These are phyloP conservation scores for Peziza echinospora DNA, from an alignment of 495 filamentous ascomycete genomes.

Conservation along the genomic window DNA sequence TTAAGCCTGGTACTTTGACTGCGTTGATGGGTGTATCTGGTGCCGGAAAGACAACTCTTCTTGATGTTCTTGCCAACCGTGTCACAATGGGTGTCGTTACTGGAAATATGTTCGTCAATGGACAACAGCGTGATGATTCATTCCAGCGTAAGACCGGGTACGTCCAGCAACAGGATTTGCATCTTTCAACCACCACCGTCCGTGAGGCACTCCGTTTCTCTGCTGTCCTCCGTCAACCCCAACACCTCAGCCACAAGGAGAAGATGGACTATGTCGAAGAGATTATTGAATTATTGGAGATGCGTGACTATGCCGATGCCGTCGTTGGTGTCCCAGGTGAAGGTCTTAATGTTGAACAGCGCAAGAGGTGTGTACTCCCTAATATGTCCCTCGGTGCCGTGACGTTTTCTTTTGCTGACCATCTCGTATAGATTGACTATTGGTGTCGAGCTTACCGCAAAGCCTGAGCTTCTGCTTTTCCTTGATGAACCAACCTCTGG, in stretches of 20 bases:
- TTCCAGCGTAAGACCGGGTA: slow-evolving; percentile 92
- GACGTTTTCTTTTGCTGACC: background rate
- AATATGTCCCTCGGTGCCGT: too few species aligned
- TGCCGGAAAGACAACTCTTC: slow-evolving; percentile 38
- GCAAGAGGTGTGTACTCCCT: slow-evolving; percentile 39
- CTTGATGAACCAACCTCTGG: slow-evolving; percentile 79
- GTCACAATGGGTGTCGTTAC: slow-evolving; percentile 37
- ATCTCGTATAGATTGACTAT: slow-evolving; percentile 37
- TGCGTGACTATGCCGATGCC: slow-evolving; percentile 73
- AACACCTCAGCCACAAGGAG: slow-evolving; percentile 40
- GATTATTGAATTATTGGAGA: slow-evolving; percentile 71
- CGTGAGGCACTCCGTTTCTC: slow-evolving; percentile 68
- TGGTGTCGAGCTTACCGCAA: slow-evolving; percentile 77
- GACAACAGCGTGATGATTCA: slow-evolving; percentile 40
- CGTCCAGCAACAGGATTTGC: slow-evolving; percentile 89
- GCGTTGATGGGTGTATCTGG: slow-evolving; percentile 51
- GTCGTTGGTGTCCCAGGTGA: slow-evolving; percentile 73
- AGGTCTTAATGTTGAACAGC: slow-evolving; percentile 81
- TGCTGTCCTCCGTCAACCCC: slow-evolving; percentile 66
- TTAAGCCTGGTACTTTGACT: slow-evolving; percentile 59
- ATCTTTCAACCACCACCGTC: slow-evolving; percentile 67
- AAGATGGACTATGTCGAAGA: slow-evolving; percentile 78
- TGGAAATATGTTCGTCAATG: slow-evolving; percentile 42
- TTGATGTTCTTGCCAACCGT: slow-evolving; percentile 38
- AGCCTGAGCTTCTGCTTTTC: slow-evolving; percentile 73